Conservation (phyloP, 306 rosid genomes). For the Herpetospermum pedunculosum region DNA sequence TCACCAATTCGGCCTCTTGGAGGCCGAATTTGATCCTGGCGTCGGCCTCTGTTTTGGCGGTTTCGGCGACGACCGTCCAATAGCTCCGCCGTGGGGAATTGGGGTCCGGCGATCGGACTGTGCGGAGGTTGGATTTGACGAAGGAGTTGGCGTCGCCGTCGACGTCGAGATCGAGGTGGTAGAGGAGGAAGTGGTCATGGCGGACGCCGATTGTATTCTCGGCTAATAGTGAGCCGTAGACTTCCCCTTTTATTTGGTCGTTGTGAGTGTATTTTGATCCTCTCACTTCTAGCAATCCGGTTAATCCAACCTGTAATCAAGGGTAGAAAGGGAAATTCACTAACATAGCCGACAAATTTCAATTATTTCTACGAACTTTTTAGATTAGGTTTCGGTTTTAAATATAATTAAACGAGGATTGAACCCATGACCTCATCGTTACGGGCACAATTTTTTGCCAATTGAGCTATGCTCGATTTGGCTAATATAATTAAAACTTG, state of each 20-base stretch:
- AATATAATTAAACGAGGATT: too few species aligned
- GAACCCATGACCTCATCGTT: too few species aligned
- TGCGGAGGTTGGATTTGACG: slow-evolving; percentile 18
- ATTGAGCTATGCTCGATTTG: too few species aligned
- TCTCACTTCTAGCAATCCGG: neutral
- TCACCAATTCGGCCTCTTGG: neutral
- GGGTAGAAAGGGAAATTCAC: neutral
- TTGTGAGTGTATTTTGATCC: neutral
- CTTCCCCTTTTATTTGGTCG: slow-evolving; percentile 9
- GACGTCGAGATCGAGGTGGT: slow-evolving; percentile 46
- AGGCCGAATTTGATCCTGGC: neutral
- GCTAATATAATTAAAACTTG: too few species aligned
- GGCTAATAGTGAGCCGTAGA: slow-evolving; percentile 35
- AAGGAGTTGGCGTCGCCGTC: slow-evolving; percentile 44
- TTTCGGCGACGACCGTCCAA: slow-evolving; percentile 4
- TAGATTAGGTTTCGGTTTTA: too few species aligned
- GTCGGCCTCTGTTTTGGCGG: neutral
- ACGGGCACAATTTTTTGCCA: too few species aligned
- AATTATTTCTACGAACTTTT: too few species aligned
- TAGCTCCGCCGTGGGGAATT: neutral
- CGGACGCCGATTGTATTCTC: slow-evolving; percentile 33
- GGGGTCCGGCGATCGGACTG: neutral
- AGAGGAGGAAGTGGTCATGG: slow-evolving; percentile 53
- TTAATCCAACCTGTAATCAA: neutral
- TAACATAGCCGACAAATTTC: too few species aligned